phyloP scores from a whole-genome alignment of 768 basidiomycete genomes.

The Suillus lakei region DNA sequence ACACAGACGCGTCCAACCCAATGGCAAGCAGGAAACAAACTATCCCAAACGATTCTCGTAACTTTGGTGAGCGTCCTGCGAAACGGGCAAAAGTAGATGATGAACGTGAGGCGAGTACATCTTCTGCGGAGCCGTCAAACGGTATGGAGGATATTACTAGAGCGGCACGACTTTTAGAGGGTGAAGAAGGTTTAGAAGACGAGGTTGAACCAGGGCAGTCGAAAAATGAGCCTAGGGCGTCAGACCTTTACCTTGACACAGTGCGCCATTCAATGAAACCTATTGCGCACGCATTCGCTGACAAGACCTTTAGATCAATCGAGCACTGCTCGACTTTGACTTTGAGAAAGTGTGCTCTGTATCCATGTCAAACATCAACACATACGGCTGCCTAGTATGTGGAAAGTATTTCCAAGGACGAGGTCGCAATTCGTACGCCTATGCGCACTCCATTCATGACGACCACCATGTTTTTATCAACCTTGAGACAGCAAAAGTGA shows the following conservation, averaged over 20 bases:
- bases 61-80: slow-evolving; percentile 29
- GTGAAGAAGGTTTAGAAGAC: slow-evolving; percentile 31
- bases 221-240: slow-evolving; percentile 47
- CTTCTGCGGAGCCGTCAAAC: slow-evolving; percentile 19
- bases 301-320: slow-evolving; percentile 72
- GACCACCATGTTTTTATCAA: slow-evolving; percentile 99
- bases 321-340: slow-evolving; percentile 92
- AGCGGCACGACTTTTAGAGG: slow-evolving; percentile 23
- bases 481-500: slow-evolving; percentile 89
- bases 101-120: slow-evolving; percentile 2
- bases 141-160: slow-evolving; percentile 5
- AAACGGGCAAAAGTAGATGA: slow-evolving; percentile 34
- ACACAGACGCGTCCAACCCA: slow-evolving; percentile 2
- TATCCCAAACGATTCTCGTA: not conserved
- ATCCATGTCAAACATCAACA: slow-evolving; percentile 94
- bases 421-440: slow-evolving; percentile 92
- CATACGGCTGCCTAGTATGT: slow-evolving; percentile 96
- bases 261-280: slow-evolving; percentile 49
- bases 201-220: slow-evolving; percentile 28
- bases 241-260: slow-evolving; percentile 94
- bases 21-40: slow-evolving; percentile 7
- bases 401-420: slow-evolving; percentile 99
- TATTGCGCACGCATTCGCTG: slow-evolving; percentile 8
- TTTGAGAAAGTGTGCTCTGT: slow-evolving; percentile 99
- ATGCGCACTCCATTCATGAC: slow-evolving; percentile 95